Evolutionary conservation across 306 rosid species (phyloP).

Genomic region (Alnus glutinosa): DNA sequence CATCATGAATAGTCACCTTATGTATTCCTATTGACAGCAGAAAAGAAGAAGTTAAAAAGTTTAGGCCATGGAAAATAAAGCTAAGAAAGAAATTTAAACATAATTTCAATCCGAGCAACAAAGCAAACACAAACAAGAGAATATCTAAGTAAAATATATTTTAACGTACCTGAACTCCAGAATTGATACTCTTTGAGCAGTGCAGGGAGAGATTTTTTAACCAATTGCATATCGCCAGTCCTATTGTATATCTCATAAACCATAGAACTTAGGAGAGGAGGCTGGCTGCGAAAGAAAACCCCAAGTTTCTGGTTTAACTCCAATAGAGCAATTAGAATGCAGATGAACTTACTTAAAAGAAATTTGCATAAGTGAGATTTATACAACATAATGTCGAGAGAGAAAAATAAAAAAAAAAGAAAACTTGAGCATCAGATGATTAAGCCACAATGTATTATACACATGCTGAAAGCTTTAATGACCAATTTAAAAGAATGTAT

Average conservation of each 20-base stretch:
- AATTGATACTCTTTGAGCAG: slow-evolving; percentile 72
- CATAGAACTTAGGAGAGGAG: slow-evolving; percentile 94
- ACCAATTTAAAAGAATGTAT: not conserved
- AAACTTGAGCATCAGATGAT: not conserved
- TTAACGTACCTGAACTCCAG: slow-evolving; percentile 81
- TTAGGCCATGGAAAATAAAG: not conserved
- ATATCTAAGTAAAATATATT: slow-evolving; percentile 15
- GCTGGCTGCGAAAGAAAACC: slow-evolving; percentile 69
- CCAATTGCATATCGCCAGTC: slow-evolving; percentile 64
- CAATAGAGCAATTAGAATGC: not conserved
- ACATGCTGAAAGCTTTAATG: too few relatives aligned
- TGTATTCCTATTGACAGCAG: slow-evolving; percentile 60
- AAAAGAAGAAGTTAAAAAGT: slow-evolving; percentile 18
- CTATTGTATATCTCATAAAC: slow-evolving; percentile 61
- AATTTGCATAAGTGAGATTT: slow-evolving; percentile 2
- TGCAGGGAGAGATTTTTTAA: slow-evolving; percentile 73
- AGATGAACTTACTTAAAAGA: not conserved
- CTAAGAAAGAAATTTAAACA: slow-evolving; percentile 21
- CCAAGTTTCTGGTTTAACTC: slow-evolving; percentile 17
- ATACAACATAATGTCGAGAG: not conserved
- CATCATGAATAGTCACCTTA: slow-evolving; percentile 55
- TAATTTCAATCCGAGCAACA: slow-evolving; percentile 5
- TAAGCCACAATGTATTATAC: not conserved
- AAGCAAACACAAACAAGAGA: slow-evolving; percentile 3
- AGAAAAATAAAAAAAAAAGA: not conserved